phyloP scores from a whole-genome alignment of 2,329 filamentous ascomycete genomes.

The Ophiobolus disseminans region DNA sequence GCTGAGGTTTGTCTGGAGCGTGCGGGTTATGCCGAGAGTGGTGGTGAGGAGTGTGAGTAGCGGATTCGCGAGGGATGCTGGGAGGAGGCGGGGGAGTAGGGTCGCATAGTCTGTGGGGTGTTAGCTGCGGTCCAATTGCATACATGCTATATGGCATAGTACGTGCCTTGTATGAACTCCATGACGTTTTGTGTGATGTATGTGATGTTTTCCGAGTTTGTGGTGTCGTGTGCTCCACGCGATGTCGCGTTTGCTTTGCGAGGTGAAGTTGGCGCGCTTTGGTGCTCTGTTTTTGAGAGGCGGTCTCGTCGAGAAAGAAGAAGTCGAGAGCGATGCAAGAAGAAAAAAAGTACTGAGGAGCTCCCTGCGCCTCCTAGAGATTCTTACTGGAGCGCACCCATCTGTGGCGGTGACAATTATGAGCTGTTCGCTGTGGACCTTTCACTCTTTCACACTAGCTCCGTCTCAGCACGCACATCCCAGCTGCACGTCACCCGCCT shows the following conservation, averaged over 20 bases:
- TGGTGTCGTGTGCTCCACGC: slow-evolving; percentile 17
- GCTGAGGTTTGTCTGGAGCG: slow-evolving; percentile 37
- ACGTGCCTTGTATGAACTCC: slow-evolving; percentile 40
- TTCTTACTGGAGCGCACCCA: too few species aligned
- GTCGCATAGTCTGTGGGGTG: slow-evolving; percentile 41
- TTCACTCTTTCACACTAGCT: too few species aligned
- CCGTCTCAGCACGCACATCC: slow-evolving; percentile 12
- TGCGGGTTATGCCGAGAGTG: slow-evolving; percentile 34
- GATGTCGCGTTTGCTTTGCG: slow-evolving; percentile 17
- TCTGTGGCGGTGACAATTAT: too few species aligned
- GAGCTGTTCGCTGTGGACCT: too few species aligned
- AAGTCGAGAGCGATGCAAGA: neutral
- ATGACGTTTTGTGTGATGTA: slow-evolving; percentile 30
- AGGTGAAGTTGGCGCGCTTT: neutral
- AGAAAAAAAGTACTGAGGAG: neutral
- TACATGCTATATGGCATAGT: neutral
- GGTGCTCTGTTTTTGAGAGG: too few species aligned
- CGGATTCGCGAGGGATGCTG: slow-evolving; percentile 39
- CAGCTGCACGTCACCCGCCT: slow-evolving; percentile 21
- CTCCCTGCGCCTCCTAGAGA: neutral
- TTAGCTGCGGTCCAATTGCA: slow-evolving; percentile 13
- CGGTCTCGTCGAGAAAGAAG: too few species aligned
- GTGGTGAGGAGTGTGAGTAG: slow-evolving; percentile 39
- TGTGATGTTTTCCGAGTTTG: slow-evolving; percentile 15
- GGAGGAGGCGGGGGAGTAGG: slow-evolving; percentile 41